Evolutionary conservation across 352 stramenopile species (phyloP).

Genomic region (Phytophthora citrophthora): DNA sequence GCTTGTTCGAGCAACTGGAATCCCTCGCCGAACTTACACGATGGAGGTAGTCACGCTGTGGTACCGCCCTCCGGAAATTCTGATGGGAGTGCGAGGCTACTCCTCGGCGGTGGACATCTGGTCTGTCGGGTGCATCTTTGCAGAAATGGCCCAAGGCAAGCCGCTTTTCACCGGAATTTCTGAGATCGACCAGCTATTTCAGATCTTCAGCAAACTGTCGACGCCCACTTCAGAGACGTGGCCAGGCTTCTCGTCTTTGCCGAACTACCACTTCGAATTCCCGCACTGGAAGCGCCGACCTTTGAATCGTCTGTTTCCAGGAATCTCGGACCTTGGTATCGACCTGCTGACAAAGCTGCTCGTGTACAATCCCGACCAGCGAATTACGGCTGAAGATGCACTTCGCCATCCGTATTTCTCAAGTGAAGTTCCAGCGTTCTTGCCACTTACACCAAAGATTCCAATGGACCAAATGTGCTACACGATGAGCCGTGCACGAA

Average conservation of each 20-base stretch:
- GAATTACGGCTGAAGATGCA: conserved; percentile 83
- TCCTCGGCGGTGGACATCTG: conserved; percentile 93
- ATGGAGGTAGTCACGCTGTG: conserved; percentile 93
- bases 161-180: conserved; percentile 85
- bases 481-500: conserved; percentile 51
- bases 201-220: conserved; percentile 94
- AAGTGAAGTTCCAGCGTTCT: conserved; percentile 47
- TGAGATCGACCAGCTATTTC: conserved; percentile 87
- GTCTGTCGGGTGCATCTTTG: conserved; percentile 97
- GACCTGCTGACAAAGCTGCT: conserved; percentile 80
- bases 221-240: conserved; percentile 97
- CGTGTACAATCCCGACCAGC: conserved; percentile 83
- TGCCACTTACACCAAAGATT: conserved; percentile 64
- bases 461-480: conserved; percentile 85
- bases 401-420: conserved; percentile 86
- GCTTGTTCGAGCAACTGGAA: conserved; percentile 85
- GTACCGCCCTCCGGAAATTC: conserved; percentile 90
- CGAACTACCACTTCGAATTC: conserved; percentile 96
- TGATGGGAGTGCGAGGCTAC: conserved; percentile 89
- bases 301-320: conserved; percentile 72
- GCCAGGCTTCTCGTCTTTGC: conserved; percentile 96
- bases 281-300: conserved; percentile 78
- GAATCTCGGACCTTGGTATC: conserved; percentile 75
- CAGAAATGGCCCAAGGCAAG: conserved; percentile 93
- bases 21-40: conserved; percentile 90